A percentile compares a stretch with the other conserved stretches of the same genome.
phyloP scores from a whole-genome alignment of 2,329 filamentous ascomycete species.

The Colletotrichum sp. region DNA sequence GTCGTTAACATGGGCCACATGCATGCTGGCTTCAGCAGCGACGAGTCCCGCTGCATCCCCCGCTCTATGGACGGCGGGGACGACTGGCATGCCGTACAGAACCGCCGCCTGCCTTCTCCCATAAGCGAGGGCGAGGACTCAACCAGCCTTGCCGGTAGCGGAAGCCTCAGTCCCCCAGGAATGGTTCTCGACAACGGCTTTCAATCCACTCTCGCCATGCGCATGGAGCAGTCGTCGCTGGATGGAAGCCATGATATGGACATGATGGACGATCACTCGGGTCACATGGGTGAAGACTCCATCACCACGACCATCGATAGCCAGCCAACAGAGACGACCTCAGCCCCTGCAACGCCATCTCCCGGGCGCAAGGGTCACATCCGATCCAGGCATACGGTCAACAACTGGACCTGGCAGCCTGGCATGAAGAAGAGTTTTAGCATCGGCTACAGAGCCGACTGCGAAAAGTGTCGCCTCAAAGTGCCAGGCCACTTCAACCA shows the following conservation, averaged over 20 bases:
- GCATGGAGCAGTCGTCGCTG: conserved; percentile 32
- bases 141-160: conserved; percentile 21
- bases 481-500: conserved; percentile 84
- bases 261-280: conserved; percentile 33
- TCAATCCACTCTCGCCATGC: conserved; percentile 36
- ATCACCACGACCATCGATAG: not conserved
- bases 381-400: conserved; percentile 63
- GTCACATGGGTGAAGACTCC: not conserved
- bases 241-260: conserved; percentile 23
- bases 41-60: conserved; percentile 50
- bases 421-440: conserved; percentile 75
- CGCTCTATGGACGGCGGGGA: conserved; percentile 48
- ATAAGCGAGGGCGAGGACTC: conserved; percentile 61
- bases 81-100: conserved; percentile 59
- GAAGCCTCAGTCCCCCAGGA: conserved; percentile 36
- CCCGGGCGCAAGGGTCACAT: conserved; percentile 60
- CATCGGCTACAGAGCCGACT: conserved; percentile 80
- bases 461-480: conserved; percentile 76
- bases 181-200: conserved; percentile 38
- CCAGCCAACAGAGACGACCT: conserved; percentile 24
- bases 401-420: conserved; percentile 64
- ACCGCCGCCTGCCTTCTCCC: conserved; percentile 61
- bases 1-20: conserved; percentile 44
- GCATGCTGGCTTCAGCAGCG: conserved; percentile 37
- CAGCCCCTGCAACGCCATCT: conserved; percentile 38